These are phyloP conservation scores for Sordariomycetes sp. DNA, from an alignment of 2,329 filamentous ascomycete genomes.

Conservation along the genomic window DNA sequence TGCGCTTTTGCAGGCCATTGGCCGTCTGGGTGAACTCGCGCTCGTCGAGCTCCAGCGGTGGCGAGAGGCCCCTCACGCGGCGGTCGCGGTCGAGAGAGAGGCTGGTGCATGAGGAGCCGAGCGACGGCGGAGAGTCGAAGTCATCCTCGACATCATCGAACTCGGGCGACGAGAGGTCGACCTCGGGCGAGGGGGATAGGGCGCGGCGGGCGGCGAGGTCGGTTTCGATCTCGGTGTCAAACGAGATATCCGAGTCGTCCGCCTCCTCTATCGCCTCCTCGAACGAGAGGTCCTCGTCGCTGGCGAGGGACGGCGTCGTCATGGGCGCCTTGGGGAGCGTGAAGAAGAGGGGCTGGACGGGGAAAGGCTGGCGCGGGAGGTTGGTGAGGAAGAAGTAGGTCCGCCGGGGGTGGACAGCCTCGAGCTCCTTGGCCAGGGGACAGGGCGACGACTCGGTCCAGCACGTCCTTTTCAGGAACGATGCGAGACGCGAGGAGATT, in stretches of 20 bases:
- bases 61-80: conserved; percentile 57
- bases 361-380: conserved; percentile 70
- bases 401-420: conserved; percentile 82
- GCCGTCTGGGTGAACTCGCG: conserved; percentile 95
- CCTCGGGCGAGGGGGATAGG: conserved; percentile 81
- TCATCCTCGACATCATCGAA: conserved; percentile 63
- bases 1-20: conserved; percentile 61
- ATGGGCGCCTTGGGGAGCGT: conserved; percentile 15
- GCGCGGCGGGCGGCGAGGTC: conserved; percentile 63
- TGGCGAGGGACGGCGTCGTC: conserved; percentile 30
- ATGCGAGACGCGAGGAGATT: conserved; percentile 80
- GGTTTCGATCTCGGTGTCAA: conserved; percentile 32
- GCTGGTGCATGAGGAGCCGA: conserved; percentile 40
- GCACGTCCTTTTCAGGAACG: conserved; percentile 76
- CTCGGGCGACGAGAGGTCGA: conserved; percentile 79
- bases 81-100: conserved; percentile 18
- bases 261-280: conserved; percentile 11
- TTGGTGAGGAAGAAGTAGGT: conserved; percentile 95
- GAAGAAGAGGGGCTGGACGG: conserved; percentile 20
- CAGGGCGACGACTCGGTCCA: conserved; percentile 71
- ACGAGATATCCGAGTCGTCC: background rate
- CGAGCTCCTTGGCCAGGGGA: conserved; percentile 83
- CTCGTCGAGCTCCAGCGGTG: conserved; percentile 86
- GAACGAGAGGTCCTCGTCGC: conserved; percentile 9
- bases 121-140: conserved; percentile 45